phyloP scores from a whole-genome alignment of 306 rosid genomes.

The Castanea mollissima region DNA sequence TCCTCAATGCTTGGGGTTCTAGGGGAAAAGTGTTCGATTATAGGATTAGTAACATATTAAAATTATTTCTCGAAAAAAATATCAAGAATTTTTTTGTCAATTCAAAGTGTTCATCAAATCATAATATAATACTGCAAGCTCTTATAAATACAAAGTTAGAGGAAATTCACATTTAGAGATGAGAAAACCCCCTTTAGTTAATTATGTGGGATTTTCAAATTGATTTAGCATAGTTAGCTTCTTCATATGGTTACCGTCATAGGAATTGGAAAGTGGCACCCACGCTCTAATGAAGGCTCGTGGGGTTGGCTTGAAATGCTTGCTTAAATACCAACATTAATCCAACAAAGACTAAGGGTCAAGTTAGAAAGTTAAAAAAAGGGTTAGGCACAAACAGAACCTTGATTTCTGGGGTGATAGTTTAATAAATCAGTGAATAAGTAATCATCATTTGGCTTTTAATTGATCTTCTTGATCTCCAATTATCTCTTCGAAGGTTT shows the following conservation, averaged over 20 bases:
- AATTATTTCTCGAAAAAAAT: no score
- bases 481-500: conserved; percentile 24
- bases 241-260: no score
- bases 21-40: no score
- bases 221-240: background rate
- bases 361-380: conserved; percentile 30
- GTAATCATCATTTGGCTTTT: conserved; percentile 51
- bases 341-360: conserved; percentile 33
- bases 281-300: background rate
- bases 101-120: no score
- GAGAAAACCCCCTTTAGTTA: background rate
- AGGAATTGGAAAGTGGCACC: background rate
- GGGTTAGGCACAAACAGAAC: conserved; percentile 41
- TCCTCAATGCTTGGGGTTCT: no score
- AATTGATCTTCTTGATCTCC: conserved; percentile 30
- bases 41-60: no score
- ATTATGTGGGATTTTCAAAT: background rate
- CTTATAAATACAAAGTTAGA: no score
- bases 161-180: no score
- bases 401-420: conserved; percentile 70
- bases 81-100: no score
- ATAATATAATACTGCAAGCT: no score
- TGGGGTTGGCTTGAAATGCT: conserved; percentile 12
- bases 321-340: conserved; percentile 12
- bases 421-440: conserved; percentile 37